Evolutionary conservation across 1,139 yeast species (phyloP).

Genomic region (Geotrichum candidum): DNA sequence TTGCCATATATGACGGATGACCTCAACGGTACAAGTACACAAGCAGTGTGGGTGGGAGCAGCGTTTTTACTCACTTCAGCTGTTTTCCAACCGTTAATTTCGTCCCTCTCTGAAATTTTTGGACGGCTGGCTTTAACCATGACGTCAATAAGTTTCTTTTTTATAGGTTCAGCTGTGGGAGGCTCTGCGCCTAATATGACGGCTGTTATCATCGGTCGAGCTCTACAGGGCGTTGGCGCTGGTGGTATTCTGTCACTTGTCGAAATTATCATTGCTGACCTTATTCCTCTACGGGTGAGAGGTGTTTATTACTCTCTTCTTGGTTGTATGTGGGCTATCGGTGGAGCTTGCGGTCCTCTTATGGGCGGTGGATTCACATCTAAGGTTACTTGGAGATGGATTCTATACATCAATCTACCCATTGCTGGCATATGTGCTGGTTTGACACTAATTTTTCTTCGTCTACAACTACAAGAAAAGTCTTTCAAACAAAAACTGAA

Average conservation of each 20-base stretch:
- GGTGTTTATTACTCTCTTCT: slow-evolving; percentile 38
- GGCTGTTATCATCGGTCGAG: slow-evolving; percentile 61
- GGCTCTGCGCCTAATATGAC: slow-evolving; percentile 54
- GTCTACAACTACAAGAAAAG: slow-evolving; percentile 47
- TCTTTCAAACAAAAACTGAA: slow-evolving; percentile 38
- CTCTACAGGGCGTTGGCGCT: slow-evolving; percentile 66
- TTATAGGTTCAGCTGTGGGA: slow-evolving; percentile 45
- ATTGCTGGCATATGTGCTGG: slow-evolving; percentile 53
- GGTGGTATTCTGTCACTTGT: slow-evolving; percentile 60
- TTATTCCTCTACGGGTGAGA: slow-evolving; percentile 53
- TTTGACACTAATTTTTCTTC: slow-evolving; percentile 43
- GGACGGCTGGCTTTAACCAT: slow-evolving; percentile 26
- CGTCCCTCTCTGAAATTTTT: slow-evolving; percentile 29
- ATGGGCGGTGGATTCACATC: slow-evolving; percentile 61
- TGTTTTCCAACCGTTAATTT: slow-evolving; percentile 30
- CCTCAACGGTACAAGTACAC: slow-evolving; percentile 26
- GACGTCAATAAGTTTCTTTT: slow-evolving; percentile 23
- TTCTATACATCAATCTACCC: slow-evolving; percentile 65
- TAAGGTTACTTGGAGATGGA: slow-evolving; percentile 70
- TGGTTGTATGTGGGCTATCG: slow-evolving; percentile 49
- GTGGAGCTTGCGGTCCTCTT: slow-evolving; percentile 60
- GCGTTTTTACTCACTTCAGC: slow-evolving; percentile 29
- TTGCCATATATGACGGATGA: slow-evolving; percentile 26
- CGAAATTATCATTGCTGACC: slow-evolving; percentile 53
- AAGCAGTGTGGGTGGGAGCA: slow-evolving; percentile 32